A percentile compares a stretch with the other conserved stretches of the same genome.
Evolutionary conservation across 2,329 filamentous ascomycete genomes (phyloP).

Genomic region (Neopestalotiopsis clavispora): DNA sequence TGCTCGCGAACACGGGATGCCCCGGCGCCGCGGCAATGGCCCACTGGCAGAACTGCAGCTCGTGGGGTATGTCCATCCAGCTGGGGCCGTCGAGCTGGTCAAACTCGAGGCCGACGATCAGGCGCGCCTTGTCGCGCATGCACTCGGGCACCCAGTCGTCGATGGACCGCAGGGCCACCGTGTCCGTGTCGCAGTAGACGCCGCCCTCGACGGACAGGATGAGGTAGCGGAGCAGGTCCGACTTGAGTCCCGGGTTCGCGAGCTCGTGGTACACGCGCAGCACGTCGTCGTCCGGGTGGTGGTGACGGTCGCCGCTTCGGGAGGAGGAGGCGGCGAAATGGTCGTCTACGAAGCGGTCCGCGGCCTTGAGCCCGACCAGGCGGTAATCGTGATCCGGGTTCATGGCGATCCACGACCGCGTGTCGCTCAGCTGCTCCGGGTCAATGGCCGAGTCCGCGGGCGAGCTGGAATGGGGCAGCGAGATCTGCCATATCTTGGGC

Average conservation of each 20-base stretch:
- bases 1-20: slow-evolving; percentile 35
- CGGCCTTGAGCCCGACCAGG: slow-evolving; percentile 30
- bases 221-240: slow-evolving; percentile 67
- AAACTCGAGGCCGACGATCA: slow-evolving; percentile 38
- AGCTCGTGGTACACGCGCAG: slow-evolving; percentile 27
- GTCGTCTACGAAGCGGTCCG: slow-evolving; percentile 30
- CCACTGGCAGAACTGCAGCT: slow-evolving; percentile 41
- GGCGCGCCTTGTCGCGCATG: slow-evolving; percentile 25
- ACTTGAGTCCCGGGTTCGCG: slow-evolving; percentile 35
- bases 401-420: slow-evolving; percentile 28
- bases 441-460: slow-evolving; percentile 17
- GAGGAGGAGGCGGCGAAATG: slow-evolving; percentile 22
- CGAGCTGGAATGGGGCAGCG: not conserved
- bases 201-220: slow-evolving; percentile 71
- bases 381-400: slow-evolving; percentile 32
- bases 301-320: too few relatives aligned
- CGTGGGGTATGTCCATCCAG: slow-evolving; percentile 35
- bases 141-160: slow-evolving; percentile 57
- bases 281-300: slow-evolving; percentile 21
- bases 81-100: slow-evolving; percentile 31
- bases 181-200: slow-evolving; percentile 51
- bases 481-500: slow-evolving; percentile 34
- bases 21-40: slow-evolving; percentile 38
- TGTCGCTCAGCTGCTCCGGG: slow-evolving; percentile 23
- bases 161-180: slow-evolving; percentile 45